Evolutionary conservation across 2,329 filamentous ascomycete genomes (phyloP).

Genomic region (Epichloe bromicola): DNA sequence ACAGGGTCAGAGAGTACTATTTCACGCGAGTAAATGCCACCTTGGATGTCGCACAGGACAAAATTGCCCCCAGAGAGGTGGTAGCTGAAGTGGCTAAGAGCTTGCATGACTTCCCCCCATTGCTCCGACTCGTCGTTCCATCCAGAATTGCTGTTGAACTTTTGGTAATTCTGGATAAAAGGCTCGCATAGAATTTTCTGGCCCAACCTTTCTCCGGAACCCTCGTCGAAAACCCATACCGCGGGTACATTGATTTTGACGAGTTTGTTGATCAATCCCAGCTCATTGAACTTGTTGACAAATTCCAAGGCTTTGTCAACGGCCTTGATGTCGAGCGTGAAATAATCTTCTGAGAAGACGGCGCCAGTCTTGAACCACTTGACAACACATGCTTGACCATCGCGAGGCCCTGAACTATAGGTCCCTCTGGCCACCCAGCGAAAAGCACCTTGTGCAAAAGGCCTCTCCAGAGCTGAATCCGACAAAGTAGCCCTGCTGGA

Average conservation of each 20-base stretch:
- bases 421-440: slow-evolving; percentile 11
- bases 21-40: slow-evolving; percentile 23
- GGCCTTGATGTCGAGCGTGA: slow-evolving; percentile 24
- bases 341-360: slow-evolving; percentile 21
- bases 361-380: slow-evolving; percentile 27
- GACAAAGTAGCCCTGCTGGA: neutral
- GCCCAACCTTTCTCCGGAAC: slow-evolving; percentile 5
- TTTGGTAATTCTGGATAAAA: slow-evolving; percentile 28
- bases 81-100: slow-evolving; percentile 31
- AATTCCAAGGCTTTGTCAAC: slow-evolving; percentile 22
- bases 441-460: slow-evolving; percentile 8
- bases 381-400: slow-evolving; percentile 19
- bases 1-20: slow-evolving; percentile 28
- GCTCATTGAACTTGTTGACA: slow-evolving; percentile 22
- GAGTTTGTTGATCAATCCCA: slow-evolving; percentile 15
- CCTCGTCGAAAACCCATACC: slow-evolving; percentile 17
- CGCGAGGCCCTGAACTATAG: slow-evolving; percentile 18
- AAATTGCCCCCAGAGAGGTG: slow-evolving; percentile 22
- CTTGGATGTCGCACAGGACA: slow-evolving; percentile 30
- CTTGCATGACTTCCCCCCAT: slow-evolving; percentile 26
- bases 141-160: slow-evolving; percentile 31
- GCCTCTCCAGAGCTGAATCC: neutral
- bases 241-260: slow-evolving; percentile 23
- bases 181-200: slow-evolving; percentile 20
- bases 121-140: slow-evolving; percentile 18